Conservation (phyloP, 73 alveolate genomes). For the Halteria grandinella region DNA sequence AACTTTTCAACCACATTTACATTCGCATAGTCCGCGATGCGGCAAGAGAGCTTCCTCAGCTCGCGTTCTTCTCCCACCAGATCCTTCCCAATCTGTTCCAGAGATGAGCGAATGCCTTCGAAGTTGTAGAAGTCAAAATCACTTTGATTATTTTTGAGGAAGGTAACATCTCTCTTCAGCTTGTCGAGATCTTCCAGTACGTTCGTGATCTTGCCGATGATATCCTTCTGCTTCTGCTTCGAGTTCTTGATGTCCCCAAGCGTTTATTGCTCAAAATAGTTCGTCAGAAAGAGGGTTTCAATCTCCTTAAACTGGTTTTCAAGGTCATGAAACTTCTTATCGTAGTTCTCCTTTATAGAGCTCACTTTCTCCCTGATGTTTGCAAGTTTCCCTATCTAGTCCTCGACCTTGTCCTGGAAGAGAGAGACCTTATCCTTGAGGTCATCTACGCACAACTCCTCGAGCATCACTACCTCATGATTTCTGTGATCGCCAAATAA, state of each 20-base stretch:
- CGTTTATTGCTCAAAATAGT: conserved; percentile 57
- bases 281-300: conserved; percentile 45
- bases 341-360: conserved; percentile 62
- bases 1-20: conserved; percentile 62
- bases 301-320: conserved; percentile 60
- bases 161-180: conserved; percentile 34
- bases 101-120: conserved; percentile 59
- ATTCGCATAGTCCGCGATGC: conserved; percentile 63
- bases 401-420: conserved; percentile 66
- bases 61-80: conserved; percentile 57
- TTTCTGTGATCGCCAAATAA: too few species aligned
- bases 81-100: conserved; percentile 47
- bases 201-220: not conserved
- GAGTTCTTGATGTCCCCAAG: conserved; percentile 60
- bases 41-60: conserved; percentile 64
- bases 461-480: conserved; percentile 73
- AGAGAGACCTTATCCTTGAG: conserved; percentile 55
- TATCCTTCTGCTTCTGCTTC: conserved; percentile 50
- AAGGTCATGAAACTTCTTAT: conserved; percentile 64
- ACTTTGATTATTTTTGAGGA: conserved; percentile 25
- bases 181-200: conserved; percentile 28
- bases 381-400: conserved; percentile 46
- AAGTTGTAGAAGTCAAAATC: conserved; percentile 54
- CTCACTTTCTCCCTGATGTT: conserved; percentile 52
- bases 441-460: conserved; percentile 60